A percentile compares a stretch with the other conserved stretches of the same genome.
These are phyloP conservation scores for Suhomyces atakaporum DNA, from an alignment of 1,139 yeast genomes.

Conservation along the genomic window DNA sequence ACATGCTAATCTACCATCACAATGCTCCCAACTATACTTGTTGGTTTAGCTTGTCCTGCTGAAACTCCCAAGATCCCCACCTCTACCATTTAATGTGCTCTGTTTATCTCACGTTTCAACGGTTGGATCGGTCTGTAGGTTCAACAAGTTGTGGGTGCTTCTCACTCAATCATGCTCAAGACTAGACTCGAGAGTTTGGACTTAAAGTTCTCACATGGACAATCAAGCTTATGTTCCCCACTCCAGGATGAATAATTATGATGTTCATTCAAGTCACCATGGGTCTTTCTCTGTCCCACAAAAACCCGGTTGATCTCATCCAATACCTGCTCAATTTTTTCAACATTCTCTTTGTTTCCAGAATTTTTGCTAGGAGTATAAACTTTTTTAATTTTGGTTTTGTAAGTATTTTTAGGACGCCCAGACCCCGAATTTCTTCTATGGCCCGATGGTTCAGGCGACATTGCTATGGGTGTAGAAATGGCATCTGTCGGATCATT, in stretches of 20 bases:
- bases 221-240: background rate
- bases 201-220: slow-evolving; percentile 4
- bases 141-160: no score
- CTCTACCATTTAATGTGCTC: no score
- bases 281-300: slow-evolving; percentile 13
- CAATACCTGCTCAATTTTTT: slow-evolving; percentile 26
- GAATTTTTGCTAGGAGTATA: slow-evolving; percentile 36
- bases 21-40: no score
- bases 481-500: slow-evolving; percentile 10
- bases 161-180: no score
- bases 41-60: no score
- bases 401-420: slow-evolving; percentile 26
- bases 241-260: background rate
- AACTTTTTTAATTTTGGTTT: slow-evolving; percentile 40
- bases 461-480: background rate
- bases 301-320: slow-evolving; percentile 31
- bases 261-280: background rate
- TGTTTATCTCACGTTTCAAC: no score
- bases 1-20: no score
- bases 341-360: slow-evolving; percentile 34
- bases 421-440: slow-evolving; percentile 5
- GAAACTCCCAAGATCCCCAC: no score
- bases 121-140: no score
- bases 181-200: background rate
- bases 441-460: slow-evolving; percentile 1